phyloP scores from a whole-genome alignment of 495 filamentous ascomycete species.

The Aspergillus ostianus region DNA sequence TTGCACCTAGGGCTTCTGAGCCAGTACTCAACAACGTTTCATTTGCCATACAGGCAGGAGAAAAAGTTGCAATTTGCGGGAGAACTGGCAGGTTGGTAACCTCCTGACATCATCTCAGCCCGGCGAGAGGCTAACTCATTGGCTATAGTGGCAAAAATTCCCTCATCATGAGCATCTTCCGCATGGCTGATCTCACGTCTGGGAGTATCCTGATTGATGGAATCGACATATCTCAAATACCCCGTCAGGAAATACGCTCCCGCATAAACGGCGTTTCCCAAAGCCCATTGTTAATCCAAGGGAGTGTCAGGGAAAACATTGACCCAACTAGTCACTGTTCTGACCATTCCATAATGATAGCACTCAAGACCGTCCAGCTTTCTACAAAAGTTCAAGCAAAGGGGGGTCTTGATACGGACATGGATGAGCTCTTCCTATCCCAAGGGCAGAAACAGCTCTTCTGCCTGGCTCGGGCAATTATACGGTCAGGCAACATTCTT shows the following conservation, averaged over 20 bases:
- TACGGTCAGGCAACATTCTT: constrained; percentile 47
- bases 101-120: neutral
- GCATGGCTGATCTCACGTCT: constrained; percentile 46
- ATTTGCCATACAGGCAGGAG: constrained; percentile 49
- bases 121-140: neutral
- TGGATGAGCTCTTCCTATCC: constrained; percentile 51
- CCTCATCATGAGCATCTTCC: constrained; percentile 51
- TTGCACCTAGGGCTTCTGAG: constrained; percentile 29
- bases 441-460: constrained; percentile 66
- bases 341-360: constrained; percentile 40
- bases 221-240: constrained; percentile 45
- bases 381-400: constrained; percentile 47
- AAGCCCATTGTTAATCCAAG: constrained; percentile 53
- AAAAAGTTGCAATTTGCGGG: constrained; percentile 57
- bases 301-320: constrained; percentile 47
- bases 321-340: constrained; percentile 37
- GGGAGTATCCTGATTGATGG: constrained; percentile 50
- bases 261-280: constrained; percentile 56
- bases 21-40: constrained; percentile 51
- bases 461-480: constrained; percentile 59
- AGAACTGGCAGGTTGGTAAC: constrained; percentile 43
- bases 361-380: constrained; percentile 49
- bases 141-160: constrained; percentile 46
- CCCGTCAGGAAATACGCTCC: constrained; percentile 45
- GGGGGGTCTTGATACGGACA: constrained; percentile 50